Evolutionary conservation across 78 protist species (phyloP).

Genomic region (Ministeria vibrans): DNA sequence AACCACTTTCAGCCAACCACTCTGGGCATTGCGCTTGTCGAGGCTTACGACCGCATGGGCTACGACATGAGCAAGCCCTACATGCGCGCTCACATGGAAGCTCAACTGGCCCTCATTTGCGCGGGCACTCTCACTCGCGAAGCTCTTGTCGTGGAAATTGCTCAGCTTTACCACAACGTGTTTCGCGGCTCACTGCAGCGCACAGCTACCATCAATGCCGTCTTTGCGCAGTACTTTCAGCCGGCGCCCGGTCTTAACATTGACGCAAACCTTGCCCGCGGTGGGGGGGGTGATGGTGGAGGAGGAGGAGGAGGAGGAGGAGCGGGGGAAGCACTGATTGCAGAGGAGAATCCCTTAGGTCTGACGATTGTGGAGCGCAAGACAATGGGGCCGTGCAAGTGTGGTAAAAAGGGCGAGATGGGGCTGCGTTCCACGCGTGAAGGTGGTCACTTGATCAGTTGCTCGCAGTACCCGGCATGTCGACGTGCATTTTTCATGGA

Average conservation of each 20-base stretch:
- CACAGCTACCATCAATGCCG: no score
- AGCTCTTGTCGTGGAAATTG: background rate
- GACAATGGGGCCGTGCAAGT: background rate
- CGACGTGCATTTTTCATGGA: background rate
- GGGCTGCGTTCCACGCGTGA: background rate
- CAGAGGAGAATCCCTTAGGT: background rate
- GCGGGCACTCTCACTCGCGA: slow-evolving; percentile 4
- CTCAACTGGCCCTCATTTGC: slow-evolving; percentile 23
- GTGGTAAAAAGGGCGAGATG: background rate
- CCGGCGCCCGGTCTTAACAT: background rate
- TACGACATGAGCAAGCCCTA: background rate
- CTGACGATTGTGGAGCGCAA: no score
- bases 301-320: background rate
- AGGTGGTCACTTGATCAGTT: background rate
- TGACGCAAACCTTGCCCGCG: background rate
- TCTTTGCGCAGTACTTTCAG: background rate
- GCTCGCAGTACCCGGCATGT: background rate
- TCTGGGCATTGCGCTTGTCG: slow-evolving; percentile 83
- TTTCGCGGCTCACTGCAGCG: background rate
- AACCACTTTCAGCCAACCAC: slow-evolving; percentile 61
- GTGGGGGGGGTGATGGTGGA: slow-evolving; percentile 2
- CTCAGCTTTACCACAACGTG: background rate
- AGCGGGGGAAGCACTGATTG: background rate
- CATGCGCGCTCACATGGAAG: slow-evolving; percentile 29
- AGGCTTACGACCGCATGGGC: slow-evolving; percentile 20